phyloP scores from a whole-genome alignment of 208 protist species.

The Wallacemonas sp. region DNA sequence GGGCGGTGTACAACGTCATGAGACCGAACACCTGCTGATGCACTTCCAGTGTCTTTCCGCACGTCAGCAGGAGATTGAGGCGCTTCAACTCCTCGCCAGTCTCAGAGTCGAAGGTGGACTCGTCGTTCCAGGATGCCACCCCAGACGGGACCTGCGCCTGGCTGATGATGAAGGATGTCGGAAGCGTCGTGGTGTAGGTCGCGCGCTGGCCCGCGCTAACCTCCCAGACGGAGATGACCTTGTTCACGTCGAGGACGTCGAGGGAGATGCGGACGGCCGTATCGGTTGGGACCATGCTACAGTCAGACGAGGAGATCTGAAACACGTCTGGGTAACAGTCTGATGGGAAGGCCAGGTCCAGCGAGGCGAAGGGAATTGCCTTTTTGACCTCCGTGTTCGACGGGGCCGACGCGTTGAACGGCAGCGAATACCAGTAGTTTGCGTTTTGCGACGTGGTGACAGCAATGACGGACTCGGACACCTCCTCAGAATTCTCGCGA shows the following conservation, averaged over 20 bases:
- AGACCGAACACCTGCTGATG: conserved; percentile 35
- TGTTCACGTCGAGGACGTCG: conserved; percentile 10
- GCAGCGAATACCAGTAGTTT: conserved; percentile 2
- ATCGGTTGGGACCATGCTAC: conserved; percentile 3
- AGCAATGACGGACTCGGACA: neutral
- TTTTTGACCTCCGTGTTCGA: conserved; percentile 14
- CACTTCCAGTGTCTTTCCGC: conserved; percentile 18
- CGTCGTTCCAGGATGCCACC: conserved; percentile 13
- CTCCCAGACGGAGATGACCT: conserved; percentile 18
- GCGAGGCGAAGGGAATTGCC: conserved; percentile 16
- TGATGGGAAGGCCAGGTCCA: conserved; percentile 8
- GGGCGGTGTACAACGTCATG: conserved; percentile 22
- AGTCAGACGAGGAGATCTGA: conserved; percentile 12
- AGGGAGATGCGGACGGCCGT: neutral
- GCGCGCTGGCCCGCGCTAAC: neutral
- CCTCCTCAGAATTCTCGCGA: neutral
- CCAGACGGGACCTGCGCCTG: neutral
- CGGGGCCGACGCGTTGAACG: conserved; percentile 9
- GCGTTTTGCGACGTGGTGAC: neutral
- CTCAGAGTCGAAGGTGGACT: conserved; percentile 10
- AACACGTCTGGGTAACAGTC: conserved; percentile 32
- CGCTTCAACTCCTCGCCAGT: conserved; percentile 14
- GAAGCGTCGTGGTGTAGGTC: neutral
- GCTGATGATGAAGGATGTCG: neutral
- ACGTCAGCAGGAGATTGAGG: conserved; percentile 21